Base-by-base conservation (phyloP, 1,139 yeast species). In the Taiozyma sp. region DNA sequence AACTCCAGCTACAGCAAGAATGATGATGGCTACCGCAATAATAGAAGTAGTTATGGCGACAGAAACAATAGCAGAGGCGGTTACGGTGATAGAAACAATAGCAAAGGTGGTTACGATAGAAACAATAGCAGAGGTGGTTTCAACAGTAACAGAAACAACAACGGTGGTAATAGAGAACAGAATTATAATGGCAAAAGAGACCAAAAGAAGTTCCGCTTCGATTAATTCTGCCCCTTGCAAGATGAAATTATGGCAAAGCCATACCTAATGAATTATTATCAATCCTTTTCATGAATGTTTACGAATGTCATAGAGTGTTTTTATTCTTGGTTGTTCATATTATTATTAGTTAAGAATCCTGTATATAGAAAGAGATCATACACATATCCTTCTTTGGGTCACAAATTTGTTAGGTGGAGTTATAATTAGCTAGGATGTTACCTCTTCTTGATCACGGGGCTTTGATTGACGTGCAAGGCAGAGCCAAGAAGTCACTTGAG, bases 21-120 rank as follows among this genome's bases (percentile, higher is more conserved):
- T 19, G 7, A 11, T 6, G 41, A 21, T 16, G 41, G 19, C 24
- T 19, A 39, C 16, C 3, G 9, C 13, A 51, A 52, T 34, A 40
- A 47, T 45, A 47, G 53, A 40, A 45, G 50, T 41, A 32, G 11
- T 13, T 16, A 22, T 11, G 35, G 24, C 14, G 19, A 29, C 49
- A 32, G 26, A 24, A 24, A 46, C 16, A 34, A 29, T 22, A 34
- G 42, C 43, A 51, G 53, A 44, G 49, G 52, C 37, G 45, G 48
- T 41, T 42, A 52, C 26, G 42, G 47, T 22, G 22, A 49, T 28
- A 43, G 52, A 42, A 40, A 50, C 42, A 45, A 51, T 34, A 44
- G 44, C 40, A 52, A 53, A 24, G 53, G 42, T 16, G 44, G 42
- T 21, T 46, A 44, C 28, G 30, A 40, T 14, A 22, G 22, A 14